Evolutionary conservation across 306 rosid genomes (phyloP), one percentile per base, ranked within the genome.

Genomic region (Prinsepia uniflora): DNA sequence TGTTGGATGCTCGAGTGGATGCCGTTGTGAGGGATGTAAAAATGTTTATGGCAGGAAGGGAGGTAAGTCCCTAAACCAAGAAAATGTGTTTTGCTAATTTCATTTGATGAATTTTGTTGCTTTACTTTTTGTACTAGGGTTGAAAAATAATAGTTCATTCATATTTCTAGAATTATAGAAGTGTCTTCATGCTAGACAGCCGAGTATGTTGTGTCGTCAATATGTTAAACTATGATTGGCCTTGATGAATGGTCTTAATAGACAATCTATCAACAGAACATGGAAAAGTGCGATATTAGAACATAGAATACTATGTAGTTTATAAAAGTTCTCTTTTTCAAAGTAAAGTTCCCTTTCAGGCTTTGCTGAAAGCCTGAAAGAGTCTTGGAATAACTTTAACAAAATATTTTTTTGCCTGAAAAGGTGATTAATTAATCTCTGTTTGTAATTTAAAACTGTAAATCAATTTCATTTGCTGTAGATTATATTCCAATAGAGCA

Each of bases 1-100:
- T 39, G 91, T 91, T 69, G 89, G 93, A 77, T 91, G 97, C 87
- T 84, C 89, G 7, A 74, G 60, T 70, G 89, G 75, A 79, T 91
- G 97, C 43, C 88, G 86, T 36, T 91, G 97, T 6, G 83, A 82
- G 24, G 91, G 86, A 69, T 91, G 97, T 60, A 68, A 76, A 78
- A 91, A 91, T 79, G 67, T 40, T 36, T 71, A 58, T 72, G 97
- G 93, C 81, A 79, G n/a, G 66, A 87, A 74, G 80, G 85, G 81
- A 85, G 96, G 97, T 88, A 73, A 62, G 76, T 48, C 39, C 71
- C 71, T 63, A 53, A 17, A 54, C 71, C 14, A 15, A 70, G 13
- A 70, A 12, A 63, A 11, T 17, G 19, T 42, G 13, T 24, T 36
- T 69, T 30, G 17, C 34, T 7, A 5, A 7, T 36, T 18, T 47